Percentiles rank a stretch among this genome's conserved stretches.
Evolutionary conservation across 345 rosid genomes (phyloP).

Genomic region (Isatis tinctoria): DNA sequence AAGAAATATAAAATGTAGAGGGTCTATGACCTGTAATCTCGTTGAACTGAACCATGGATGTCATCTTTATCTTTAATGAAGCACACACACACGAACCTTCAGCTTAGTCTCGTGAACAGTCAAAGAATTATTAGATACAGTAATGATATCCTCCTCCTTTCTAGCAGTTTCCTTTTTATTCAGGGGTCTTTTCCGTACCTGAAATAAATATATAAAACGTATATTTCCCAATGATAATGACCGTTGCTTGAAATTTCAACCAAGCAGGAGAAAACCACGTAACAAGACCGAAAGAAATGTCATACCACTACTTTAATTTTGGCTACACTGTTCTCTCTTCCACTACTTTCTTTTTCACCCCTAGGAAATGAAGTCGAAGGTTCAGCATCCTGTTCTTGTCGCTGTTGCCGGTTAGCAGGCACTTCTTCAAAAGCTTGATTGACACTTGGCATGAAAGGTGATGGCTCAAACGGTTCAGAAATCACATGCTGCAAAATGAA

Average conservation of each 20-base stretch:
- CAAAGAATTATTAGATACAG: constrained; percentile 64
- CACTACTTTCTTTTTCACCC: constrained; percentile 66
- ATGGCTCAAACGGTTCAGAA: constrained; percentile 90
- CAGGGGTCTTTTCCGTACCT: constrained; percentile 96
- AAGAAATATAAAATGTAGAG: constrained; percentile 8
- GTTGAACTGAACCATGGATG: constrained; percentile 26
- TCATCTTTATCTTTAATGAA: constrained; percentile 8
- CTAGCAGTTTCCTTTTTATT: constrained; percentile 83
- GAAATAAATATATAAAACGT: background rate
- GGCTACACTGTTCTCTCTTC: constrained; percentile 77
- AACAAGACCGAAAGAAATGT: constrained; percentile 3
- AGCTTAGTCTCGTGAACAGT: constrained; percentile 91
- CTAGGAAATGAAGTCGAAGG: constrained; percentile 37
- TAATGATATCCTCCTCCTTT: constrained; percentile 93
- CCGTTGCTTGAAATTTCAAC: background rate
- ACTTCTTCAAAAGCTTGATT: constrained; percentile 58
- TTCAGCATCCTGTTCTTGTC: constrained; percentile 57
- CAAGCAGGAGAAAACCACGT: background rate
- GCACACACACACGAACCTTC: constrained; percentile 57
- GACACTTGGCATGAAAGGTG: constrained; percentile 75
- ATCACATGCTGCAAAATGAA: constrained; percentile 72
- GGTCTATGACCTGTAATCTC: constrained; percentile 15
- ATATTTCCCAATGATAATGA: background rate
- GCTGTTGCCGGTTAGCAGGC: constrained; percentile 43
- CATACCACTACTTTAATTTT: constrained; percentile 98